Evolutionary conservation across 208 protist species (phyloP).

Genomic region (Phytomonas sp.): DNA sequence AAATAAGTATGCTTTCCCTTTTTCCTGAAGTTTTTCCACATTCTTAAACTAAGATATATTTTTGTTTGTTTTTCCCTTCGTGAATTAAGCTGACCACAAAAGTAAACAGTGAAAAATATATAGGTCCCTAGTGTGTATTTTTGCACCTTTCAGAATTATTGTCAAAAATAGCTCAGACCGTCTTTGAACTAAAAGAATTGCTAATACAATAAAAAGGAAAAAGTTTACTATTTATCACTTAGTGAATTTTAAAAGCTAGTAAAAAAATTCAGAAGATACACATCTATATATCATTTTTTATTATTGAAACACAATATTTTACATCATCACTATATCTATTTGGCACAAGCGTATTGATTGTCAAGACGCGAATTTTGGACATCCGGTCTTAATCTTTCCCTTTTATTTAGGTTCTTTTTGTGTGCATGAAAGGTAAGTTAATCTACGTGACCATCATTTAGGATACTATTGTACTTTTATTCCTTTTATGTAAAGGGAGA

Average conservation of each 20-base stretch:
- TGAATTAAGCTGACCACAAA: conserved; percentile 7
- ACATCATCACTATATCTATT: not conserved
- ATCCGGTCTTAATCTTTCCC: conserved; percentile 11
- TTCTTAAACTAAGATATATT: conserved; percentile 2
- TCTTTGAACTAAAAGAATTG: conserved; percentile 6
- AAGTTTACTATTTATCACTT: conserved; percentile 5
- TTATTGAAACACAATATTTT: conserved; percentile 5
- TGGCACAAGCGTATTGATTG: not conserved
- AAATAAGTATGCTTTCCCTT: not conserved
- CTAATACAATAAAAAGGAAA: conserved; percentile 4
- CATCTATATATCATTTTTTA: conserved; percentile 6
- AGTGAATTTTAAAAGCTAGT: not conserved
- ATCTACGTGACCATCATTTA: not conserved
- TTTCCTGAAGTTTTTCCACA: conserved; percentile 5
- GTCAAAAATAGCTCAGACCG: not conserved
- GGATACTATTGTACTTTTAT: conserved; percentile 6
- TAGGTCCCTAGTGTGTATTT: conserved; percentile 9
- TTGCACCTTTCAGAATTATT: conserved; percentile 1
- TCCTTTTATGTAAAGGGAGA: conserved; percentile 4
- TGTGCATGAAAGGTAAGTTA: not conserved
- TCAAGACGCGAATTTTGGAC: not conserved
- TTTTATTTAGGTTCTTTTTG: conserved; percentile 11
- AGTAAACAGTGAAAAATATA: conserved; percentile 11
- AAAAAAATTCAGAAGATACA: not conserved
- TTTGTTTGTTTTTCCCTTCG: conserved; percentile 13